Evolutionary conservation across 2,329 filamentous ascomycete genomes (phyloP), one percentile per base, ranked within the genome.

Genomic region (Trichoderma cornu-damae): DNA sequence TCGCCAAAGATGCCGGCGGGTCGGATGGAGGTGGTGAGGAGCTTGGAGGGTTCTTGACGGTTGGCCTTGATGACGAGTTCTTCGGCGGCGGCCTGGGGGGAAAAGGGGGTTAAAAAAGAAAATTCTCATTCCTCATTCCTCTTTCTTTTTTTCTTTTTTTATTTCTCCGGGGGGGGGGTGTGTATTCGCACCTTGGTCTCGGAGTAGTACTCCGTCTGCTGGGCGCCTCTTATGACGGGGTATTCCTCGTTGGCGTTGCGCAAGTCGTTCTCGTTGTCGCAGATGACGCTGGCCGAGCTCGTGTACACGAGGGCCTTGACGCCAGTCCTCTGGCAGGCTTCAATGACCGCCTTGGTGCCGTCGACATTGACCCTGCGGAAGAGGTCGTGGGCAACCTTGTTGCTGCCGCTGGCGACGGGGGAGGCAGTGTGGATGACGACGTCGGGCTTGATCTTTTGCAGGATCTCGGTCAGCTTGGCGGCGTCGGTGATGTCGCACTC

Each of bases 381-480:
- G 34, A 89, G 73, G 16, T 81, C 79, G 62, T 86, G 78, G 65
- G 79, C 72, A 67, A 80, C 72, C 67, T 75, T 73, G 70, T 77
- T 67, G 67, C 71, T 72, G 73, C 81, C 75, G 69, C 82, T 79
- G 59, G 76, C 79, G 22, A 79, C 72, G 37, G 89, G 89, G 32
- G 86, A 89, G 18, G 93, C 94, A 2, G 92, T 96, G 73, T 99
- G 93, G 67, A 97, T 87, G 51, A 99, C 90, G 12, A 95, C 83
- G 68, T 91, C 85, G 18, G 93, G 92, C 65, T 81, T 82, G 55
- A 85, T 78, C 61, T 83, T 77, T 30, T 79, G 72, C 65, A 97
- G 85, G 43, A 90, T 74, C 35, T 79, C 75, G 38, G 81, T 70
- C 61, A 94, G 78, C 60, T 78, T 79, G 55, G 78, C 76, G 16